A percentile compares a stretch with the other conserved stretches of the same genome.
These are phyloP conservation scores for Massariosphaeria phaeospora DNA, from an alignment of 495 filamentous ascomycete species.

Conservation along the genomic window DNA sequence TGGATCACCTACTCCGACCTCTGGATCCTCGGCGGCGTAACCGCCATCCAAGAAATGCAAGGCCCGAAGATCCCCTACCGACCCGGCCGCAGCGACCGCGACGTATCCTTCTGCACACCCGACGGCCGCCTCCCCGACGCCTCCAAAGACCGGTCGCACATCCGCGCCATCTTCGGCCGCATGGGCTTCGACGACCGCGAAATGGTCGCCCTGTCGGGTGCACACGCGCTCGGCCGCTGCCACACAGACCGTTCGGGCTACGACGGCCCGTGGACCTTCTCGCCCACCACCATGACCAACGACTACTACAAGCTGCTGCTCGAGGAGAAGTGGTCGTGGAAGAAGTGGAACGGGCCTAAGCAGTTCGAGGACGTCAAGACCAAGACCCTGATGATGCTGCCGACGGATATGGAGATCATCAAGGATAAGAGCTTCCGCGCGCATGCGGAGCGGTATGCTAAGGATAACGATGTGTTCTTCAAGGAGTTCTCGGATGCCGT, in stretches of 20 bases:
- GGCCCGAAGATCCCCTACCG: slow-evolving; percentile 86
- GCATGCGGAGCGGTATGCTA: slow-evolving; percentile 85
- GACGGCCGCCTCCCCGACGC: slow-evolving; percentile 95
- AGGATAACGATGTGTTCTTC: slow-evolving; percentile 89
- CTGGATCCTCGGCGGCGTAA: slow-evolving; percentile 85
- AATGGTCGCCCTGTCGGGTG: slow-evolving; percentile 85
- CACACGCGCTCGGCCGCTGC: slow-evolving; percentile 89
- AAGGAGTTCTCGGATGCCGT: slow-evolving; percentile 80
- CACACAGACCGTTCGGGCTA: slow-evolving; percentile 86
- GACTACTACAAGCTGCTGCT: slow-evolving; percentile 86
- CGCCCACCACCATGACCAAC: slow-evolving; percentile 88
- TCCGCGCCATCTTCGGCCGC: slow-evolving; percentile 88
- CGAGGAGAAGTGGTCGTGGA: slow-evolving; percentile 85
- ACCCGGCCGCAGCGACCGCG: slow-evolving; percentile 73
- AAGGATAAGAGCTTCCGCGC: slow-evolving; percentile 83
- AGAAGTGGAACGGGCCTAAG: slow-evolving; percentile 89
- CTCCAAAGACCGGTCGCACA: slow-evolving; percentile 70
- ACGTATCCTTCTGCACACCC: slow-evolving; percentile 59
- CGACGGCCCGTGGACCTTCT: slow-evolving; percentile 94
- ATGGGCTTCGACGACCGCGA: slow-evolving; percentile 99
- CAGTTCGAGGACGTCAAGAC: slow-evolving; percentile 78
- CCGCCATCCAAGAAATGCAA: slow-evolving; percentile 90
- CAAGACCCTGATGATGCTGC: slow-evolving; percentile 94
- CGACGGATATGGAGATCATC: slow-evolving; percentile 80
- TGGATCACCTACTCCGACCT: slow-evolving; percentile 97